Conservation (phyloP, 1,139 yeast species). For the Blastobotrys ciferrii region DNA sequence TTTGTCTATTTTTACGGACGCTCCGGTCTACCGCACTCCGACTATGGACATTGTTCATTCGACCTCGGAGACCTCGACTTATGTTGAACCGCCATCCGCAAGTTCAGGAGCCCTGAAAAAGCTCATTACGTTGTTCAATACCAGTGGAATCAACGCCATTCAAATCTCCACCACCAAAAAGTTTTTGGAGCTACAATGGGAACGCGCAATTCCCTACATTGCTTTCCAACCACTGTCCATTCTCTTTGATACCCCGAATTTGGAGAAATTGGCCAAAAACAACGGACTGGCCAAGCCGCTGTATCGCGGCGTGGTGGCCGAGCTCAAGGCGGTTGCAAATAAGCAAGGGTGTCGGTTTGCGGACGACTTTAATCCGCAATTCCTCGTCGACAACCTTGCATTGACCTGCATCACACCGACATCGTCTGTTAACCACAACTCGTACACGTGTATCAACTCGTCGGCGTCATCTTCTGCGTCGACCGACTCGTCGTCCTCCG, state of each 20-base stretch:
- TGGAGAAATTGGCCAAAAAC: conserved; percentile 49
- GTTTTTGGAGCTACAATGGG: conserved; percentile 78
- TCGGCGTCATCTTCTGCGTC: conserved; percentile 18
- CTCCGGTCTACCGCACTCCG: conserved; percentile 20
- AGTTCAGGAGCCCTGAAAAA: conserved; percentile 8
- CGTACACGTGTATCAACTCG: conserved; percentile 32
- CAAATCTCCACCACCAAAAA: conserved; percentile 32
- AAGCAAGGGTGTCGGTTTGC: conserved; percentile 10
- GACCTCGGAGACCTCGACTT: conserved; percentile 12
- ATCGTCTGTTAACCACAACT: conserved; percentile 27
- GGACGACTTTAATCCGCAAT: conserved; percentile 7
- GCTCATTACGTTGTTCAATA: conserved; percentile 10
- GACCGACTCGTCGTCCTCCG: conserved; percentile 12
- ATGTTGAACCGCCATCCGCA: conserved; percentile 15
- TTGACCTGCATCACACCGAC: conserved; percentile 15
- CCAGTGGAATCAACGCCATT: conserved; percentile 23
- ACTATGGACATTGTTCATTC: conserved; percentile 14
- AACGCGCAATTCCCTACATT: conserved; percentile 72
- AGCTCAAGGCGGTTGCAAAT: conserved; percentile 67
- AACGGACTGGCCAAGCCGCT: conserved; percentile 84
- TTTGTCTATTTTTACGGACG: conserved; percentile 26
- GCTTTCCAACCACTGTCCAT: conserved; percentile 75
- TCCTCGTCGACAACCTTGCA: conserved; percentile 16
- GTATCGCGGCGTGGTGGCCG: conserved; percentile 73
- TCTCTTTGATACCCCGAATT: conserved; percentile 66